A percentile compares a stretch with the other conserved stretches of the same genome.
Evolutionary conservation across 192 early-diverging fungal species (phyloP).

Genomic region (Gaertneriomyces semiglobifer): DNA sequence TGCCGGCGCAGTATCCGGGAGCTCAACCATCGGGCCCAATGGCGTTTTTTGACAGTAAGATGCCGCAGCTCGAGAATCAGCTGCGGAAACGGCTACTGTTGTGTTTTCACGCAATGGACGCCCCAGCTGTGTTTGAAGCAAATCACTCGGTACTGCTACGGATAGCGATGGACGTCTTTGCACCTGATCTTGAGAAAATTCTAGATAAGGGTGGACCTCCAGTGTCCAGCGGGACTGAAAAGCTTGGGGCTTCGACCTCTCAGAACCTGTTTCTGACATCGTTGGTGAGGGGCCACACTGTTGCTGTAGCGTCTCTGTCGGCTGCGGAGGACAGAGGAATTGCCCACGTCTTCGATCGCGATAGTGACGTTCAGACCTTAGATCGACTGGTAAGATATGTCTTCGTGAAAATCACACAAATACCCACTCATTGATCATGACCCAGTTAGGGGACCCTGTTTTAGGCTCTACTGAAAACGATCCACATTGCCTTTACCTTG

Average conservation of each 20-base stretch:
- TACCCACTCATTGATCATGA: not conserved
- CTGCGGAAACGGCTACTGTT: slow-evolving; percentile 65
- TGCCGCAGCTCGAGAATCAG: slow-evolving; percentile 46
- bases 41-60: not conserved
- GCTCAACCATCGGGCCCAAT: slow-evolving; percentile 35
- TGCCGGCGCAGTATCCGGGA: slow-evolving; percentile 51
- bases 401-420: slow-evolving; percentile 2
- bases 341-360: slow-evolving; percentile 20
- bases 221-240: not conserved
- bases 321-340: slow-evolving; percentile 40
- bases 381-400: slow-evolving; percentile 40
- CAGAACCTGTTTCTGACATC: slow-evolving; percentile 31
- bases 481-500: slow-evolving; percentile 42
- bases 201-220: not conserved
- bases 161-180: slow-evolving; percentile 40
- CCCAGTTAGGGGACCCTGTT: slow-evolving; percentile 55
- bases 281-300: slow-evolving; percentile 26
- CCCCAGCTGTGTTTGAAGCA: slow-evolving; percentile 50
- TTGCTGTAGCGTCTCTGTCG: slow-evolving; percentile 26
- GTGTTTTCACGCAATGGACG: slow-evolving; percentile 62
- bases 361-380: slow-evolving; percentile 39
- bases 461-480: slow-evolving; percentile 65
- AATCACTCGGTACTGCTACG: slow-evolving; percentile 37
- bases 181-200: slow-evolving; percentile 48
- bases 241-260: not conserved